Evolutionary conservation across 208 protist species (phyloP).

Genomic region (Angomonas desouzai): DNA sequence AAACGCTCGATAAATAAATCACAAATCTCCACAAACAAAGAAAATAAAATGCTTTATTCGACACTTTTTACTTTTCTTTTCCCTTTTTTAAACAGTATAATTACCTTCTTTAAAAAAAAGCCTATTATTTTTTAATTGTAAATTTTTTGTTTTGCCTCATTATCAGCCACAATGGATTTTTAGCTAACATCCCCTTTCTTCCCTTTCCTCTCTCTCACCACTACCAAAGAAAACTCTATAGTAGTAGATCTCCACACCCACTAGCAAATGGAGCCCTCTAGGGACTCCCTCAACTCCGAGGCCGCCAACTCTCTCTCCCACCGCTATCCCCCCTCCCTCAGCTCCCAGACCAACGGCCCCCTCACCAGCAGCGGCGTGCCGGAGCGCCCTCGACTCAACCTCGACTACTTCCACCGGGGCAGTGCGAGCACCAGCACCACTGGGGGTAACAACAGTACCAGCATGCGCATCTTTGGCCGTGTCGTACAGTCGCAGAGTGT

Average conservation of each 20-base stretch:
- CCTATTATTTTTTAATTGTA: conserved; percentile 2
- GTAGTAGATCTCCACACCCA: too few species aligned
- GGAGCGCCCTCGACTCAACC: background rate
- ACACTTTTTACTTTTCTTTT: background rate
- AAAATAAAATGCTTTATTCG: background rate
- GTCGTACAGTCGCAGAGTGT: conserved; percentile 9
- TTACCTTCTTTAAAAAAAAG: conserved; percentile 5
- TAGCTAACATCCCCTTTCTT: background rate
- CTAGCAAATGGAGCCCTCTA: background rate
- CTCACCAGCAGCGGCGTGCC: background rate
- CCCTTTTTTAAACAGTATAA: background rate
- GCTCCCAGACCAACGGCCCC: background rate
- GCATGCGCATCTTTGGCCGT: background rate
- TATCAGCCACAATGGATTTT: too few species aligned
- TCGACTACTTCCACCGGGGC: background rate
- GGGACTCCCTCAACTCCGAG: background rate
- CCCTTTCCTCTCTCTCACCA: background rate
- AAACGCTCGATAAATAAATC: too few species aligned
- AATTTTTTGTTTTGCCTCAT: background rate
- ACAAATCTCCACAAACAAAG: too few species aligned
- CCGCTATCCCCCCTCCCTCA: background rate
- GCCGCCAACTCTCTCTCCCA: background rate
- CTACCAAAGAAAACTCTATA: too few species aligned
- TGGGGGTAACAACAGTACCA: background rate
- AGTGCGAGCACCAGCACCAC: background rate